Base-by-base conservation (phyloP, 2,329 filamentous ascomycete genomes). In the Eurotiales sp. region DNA sequence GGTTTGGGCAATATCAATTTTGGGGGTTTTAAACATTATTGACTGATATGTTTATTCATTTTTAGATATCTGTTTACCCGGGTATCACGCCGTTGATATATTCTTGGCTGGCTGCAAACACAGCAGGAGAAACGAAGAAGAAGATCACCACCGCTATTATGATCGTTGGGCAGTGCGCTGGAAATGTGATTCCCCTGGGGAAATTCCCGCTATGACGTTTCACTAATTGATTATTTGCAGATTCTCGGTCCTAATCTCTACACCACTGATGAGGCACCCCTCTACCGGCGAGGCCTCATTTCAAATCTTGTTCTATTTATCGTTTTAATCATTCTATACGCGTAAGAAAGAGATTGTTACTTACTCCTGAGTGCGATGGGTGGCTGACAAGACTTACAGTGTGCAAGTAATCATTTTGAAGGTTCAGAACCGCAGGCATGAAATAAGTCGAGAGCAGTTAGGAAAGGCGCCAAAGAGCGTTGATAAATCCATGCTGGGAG, bases 71-170 rank as follows among this genome's bases (percentile, higher is more conserved):
- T 0, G 75, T 83, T 7, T 83, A 84, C 46, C 80, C 81, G 0
- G 82, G 76, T 5, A 81, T 81, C 53, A 75, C 83, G 3, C 83
- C 85, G 34, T 78, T 83, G 49, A 88, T 84, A 58, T 86, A 89
- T 60, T 86, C 83, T 56, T 88, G 84, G 64, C 89, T 86, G 15
- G 83, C 79, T 0, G 79, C 70, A 36, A 83, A 74, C 37, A 75
- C 84, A 0, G 84, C 80, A 0, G 84, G 85, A 1, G 83, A 87
- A 60, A 87, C 84, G 0, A 88, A 88, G 67, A 81, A 82, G 56
- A 87, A 86, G 60, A 78, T 80, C 8, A 84, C 80, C 0, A 86
- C 83, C 0, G 83, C 78, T 11, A 73, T 85, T 6, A 71, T 87
- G 1, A 84, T 87, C 59, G 76, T 87, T 42, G 82, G 83, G 4